phyloP scores from a whole-genome alignment of 305 asterid species.

The Solanum hybrid region DNA sequence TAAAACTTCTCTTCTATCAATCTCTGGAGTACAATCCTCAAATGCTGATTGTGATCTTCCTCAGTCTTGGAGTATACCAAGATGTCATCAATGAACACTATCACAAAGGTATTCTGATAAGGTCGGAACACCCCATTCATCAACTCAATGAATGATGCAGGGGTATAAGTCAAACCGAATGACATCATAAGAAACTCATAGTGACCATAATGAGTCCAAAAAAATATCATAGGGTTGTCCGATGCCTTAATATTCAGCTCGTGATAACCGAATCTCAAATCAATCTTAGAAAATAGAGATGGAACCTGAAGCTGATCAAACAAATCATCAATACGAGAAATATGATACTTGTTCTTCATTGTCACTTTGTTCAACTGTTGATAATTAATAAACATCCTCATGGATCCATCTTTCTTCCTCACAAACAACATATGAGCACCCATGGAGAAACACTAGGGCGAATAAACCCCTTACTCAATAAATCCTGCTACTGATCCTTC shows the following conservation, averaged over 20 bases:
- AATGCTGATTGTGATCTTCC: not conserved
- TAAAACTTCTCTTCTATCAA: too few relatives aligned
- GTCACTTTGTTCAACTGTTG: not conserved
- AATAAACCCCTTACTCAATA: not conserved
- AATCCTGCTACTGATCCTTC: not conserved
- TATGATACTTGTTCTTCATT: not conserved
- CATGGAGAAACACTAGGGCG: not conserved
- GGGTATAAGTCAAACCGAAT: not conserved
- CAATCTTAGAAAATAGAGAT: not conserved
- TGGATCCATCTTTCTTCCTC: not conserved
- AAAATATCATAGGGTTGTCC: not conserved
- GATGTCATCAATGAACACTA: not conserved
- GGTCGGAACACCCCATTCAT: not conserved
- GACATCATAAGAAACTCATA: not conserved
- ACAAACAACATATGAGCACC: not conserved
- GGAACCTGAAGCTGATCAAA: not conserved
- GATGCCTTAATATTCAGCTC: not conserved
- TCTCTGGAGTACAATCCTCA: not conserved
- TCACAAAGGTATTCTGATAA: not conserved
- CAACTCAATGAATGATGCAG: not conserved
- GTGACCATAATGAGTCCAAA: not conserved
- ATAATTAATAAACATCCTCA: not conserved
- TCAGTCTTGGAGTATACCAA: not conserved
- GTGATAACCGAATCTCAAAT: too few relatives aligned
- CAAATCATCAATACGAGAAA: not conserved